Base-by-base conservation (phyloP, 257 asterid species). In the Apocynum venetum region DNA sequence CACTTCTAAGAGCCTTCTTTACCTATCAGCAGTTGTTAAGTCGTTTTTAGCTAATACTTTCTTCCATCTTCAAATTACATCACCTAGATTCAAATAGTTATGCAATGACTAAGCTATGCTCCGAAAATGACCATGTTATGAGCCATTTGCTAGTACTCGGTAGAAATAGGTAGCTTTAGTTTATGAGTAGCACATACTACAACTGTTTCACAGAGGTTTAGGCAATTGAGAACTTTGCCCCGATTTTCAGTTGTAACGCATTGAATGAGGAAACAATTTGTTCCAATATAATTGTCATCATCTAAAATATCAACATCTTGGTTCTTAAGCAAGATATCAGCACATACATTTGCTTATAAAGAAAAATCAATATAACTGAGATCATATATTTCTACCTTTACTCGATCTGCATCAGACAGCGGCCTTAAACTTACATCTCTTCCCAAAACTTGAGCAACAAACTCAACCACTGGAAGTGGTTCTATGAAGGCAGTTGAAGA, bases 1-100 rank as follows among this genome's bases (percentile, higher is more conserved):
- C 84, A 55, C 93, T 91, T 87, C 91, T 82, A 7, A 89, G 88
- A 19, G 91, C 91, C 72, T 87, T 89, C 76, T 89, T 89, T 71
- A 87, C 86, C 91, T 89, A 77, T 66, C 66, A 72, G 3, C 52
- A 38, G 20, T 46, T 66, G 5, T 6, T 40, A 25, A 53, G 17
- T 6, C 52, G 31, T 20, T 47, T 7, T 59, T 48, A 48, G 51
- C 35, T 13, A 57, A 63, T 12, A 35, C 43, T 63, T 35, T 63
- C 40, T 35, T 3, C 43, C 68, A 31, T 31, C 14, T 11, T 61
- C 68, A 61, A 35, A 31, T 57, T 6, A 57, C 19, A 52, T 11
- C 19, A 52, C 57, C 57, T 52, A n/a, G 64, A 57, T 20, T 6
- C 64, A 6, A 57, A n/a, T 57, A 57, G 36, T 20, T 57, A 35